Base-by-base conservation (phyloP, 805 yeast species). In the Cyberlindnera bimundalis region DNA sequence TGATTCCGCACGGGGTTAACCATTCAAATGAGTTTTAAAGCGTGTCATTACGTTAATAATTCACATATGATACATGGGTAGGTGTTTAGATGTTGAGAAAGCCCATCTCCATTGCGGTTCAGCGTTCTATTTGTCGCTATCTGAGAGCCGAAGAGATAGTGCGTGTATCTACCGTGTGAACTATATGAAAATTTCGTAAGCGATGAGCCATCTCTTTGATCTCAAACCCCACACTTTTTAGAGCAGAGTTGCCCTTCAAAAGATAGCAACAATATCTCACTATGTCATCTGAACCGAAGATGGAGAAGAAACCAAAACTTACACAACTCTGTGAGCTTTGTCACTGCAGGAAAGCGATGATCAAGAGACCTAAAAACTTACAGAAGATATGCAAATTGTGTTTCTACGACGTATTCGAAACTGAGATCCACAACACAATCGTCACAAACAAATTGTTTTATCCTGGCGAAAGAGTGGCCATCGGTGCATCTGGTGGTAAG, bases 401-500 rank as follows among this genome's bases (percentile, higher is more conserved):
- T 62, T 93, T 93, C 61, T 91, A 73, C 59, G 73, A 77, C 45
- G 95, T 89, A 3, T 93, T 93, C 63, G 99, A 93, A 65, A 85
- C 95, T 0, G 99, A 93, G 60, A 85, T 93, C 48, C 99, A 93
- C 67, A 76, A 88, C 53, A 91, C 99, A 2, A 91, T 93, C 33
- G 67, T 72, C 12, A 68, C 75, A 26, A 81, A 83, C 39, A 68
- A 77, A 1, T 71, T 93, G 35, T 93, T 93, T 55, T 61, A 77
- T 18, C 70, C 66, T 0, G 98, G 98, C 13, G 99, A 93, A 57
- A 74, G 67, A 20, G 90, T 93, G 2, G 99, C 98, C 14, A 90
- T 93, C 18, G 99, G 99, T 14, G 99, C 99, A 0, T 87, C 96
- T 1, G 99, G 99, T 19, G 99, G 99, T 39, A 93, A 93, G 56